Evolutionary conservation across 192 early-diverging fungal genomes (phyloP), one percentile per base, ranked within the genome.

Genomic region (Backusella tuberculispora): DNA sequence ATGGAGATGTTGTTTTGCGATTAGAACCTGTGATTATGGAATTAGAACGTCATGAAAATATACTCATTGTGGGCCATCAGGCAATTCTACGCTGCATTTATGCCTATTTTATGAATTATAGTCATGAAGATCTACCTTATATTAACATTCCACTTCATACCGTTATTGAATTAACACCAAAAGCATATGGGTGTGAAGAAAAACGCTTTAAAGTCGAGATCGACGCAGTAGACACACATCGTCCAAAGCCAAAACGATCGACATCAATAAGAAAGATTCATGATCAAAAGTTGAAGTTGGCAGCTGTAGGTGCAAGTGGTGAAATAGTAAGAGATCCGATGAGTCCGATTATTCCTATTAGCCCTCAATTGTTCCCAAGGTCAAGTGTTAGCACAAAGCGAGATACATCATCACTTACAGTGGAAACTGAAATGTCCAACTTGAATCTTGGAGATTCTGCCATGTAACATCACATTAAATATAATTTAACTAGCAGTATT

Each of bases 1-100:
- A 99, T 79, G 88, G 95, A 13, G 97, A 99, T 83, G 91, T 99
- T 15, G 98, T 99, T 10, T 84, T 96, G 76, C 89, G 97, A 41
- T 80, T 99, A 41, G 98, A 99, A 83, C 98, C 98, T 2, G 95
- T 99, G 68, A 99, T 98, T 69, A 95, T 99, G 96, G 98, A 99
- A 79, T 87, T 99, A 47, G 98, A 98, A 78, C 90, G 98, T 40
- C 97, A 99, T 81, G 92, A 96, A 78, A 93, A 94, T 74, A 97
- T 99, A 66, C 85, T 99, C 71, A 98, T 99, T 65, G 89, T 99
- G 78, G 95, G 96, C 19, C 98, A 99, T 79, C 98, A 99, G 72
- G 98, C 97, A 0, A 96, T 99, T 41, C 84, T 99, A 74, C 89
- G 98, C 26, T 97, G 95, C 80, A 92, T 99, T 67, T 99, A 99